Conservation (phyloP, 768 basidiomycete species). For the Sistotremastrum suecicum region DNA sequence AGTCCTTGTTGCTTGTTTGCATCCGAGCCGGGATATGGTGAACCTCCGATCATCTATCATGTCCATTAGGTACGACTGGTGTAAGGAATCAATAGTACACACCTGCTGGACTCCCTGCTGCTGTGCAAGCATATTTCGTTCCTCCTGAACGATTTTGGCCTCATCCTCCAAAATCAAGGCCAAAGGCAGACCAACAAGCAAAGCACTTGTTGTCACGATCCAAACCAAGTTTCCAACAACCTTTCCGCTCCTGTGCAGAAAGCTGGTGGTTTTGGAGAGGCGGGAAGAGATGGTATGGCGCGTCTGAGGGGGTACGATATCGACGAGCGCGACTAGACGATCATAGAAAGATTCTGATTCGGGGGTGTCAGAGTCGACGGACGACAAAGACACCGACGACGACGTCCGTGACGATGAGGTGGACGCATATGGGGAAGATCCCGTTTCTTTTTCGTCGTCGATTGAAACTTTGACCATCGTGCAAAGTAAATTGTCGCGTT, state of each 20-base stretch:
- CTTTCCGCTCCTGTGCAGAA: constrained; percentile 54
- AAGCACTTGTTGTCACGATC: constrained; percentile 86
- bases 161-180: constrained; percentile 93
- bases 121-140: constrained; percentile 86
- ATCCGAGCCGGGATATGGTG: constrained; percentile 37
- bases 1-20: constrained; percentile 34
- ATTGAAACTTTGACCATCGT: constrained; percentile 91
- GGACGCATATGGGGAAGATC: constrained; percentile 58
- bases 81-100: constrained; percentile 14
- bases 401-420: constrained; percentile 60
- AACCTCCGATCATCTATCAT: constrained; percentile 58
- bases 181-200: constrained; percentile 87
- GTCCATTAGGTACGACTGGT: constrained; percentile 5
- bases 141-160: constrained; percentile 85
- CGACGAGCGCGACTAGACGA: constrained; percentile 81
- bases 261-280: constrained; percentile 42
- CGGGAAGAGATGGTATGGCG: constrained; percentile 59
- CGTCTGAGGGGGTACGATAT: constrained; percentile 89
- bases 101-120: constrained; percentile 90
- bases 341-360: constrained; percentile 76
- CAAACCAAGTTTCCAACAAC: constrained; percentile 82
- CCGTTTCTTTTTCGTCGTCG: constrained; percentile 65
- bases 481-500: background rate
- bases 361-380: constrained; percentile 56
- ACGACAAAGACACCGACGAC: constrained; percentile 64